Conservation (phyloP, 208 protist species). For the Trichomonas tenax region DNA sequence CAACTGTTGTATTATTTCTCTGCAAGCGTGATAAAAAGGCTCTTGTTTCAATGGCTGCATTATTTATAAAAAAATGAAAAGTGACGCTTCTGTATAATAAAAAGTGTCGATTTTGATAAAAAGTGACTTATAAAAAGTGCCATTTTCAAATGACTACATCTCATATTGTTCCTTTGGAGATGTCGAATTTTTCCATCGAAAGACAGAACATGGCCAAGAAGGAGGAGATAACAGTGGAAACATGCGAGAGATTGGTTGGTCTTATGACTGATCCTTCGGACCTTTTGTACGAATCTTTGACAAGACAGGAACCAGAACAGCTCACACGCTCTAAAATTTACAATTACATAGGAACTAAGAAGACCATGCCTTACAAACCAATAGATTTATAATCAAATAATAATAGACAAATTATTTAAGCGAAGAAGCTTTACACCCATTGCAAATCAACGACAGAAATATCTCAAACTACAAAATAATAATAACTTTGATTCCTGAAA, state of each 20-base stretch:
- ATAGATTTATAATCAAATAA: no score
- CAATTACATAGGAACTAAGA: neutral
- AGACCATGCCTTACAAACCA: neutral
- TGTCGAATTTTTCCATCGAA: neutral
- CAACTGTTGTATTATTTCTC: neutral
- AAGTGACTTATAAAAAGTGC: neutral
- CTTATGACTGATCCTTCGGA: neutral
- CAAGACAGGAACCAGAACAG: neutral
- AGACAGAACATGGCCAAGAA: neutral
- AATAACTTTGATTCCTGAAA: no score
- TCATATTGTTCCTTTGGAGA: neutral
- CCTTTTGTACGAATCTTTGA: neutral
- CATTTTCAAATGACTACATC: neutral
- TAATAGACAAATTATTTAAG: no score
- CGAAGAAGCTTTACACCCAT: no score
- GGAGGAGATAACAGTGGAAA: neutral
- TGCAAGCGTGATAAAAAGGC: neutral
- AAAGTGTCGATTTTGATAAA: no score
- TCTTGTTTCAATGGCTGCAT: neutral
- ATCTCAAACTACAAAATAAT: no score
- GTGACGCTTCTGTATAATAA: no score
- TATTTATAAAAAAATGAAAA: neutral
- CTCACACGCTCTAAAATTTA: neutral
- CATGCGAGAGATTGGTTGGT: neutral
- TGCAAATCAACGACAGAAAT: no score